Evolutionary conservation across 768 basidiomycete species (phyloP).

Genomic region (Podaxis sp.): DNA sequence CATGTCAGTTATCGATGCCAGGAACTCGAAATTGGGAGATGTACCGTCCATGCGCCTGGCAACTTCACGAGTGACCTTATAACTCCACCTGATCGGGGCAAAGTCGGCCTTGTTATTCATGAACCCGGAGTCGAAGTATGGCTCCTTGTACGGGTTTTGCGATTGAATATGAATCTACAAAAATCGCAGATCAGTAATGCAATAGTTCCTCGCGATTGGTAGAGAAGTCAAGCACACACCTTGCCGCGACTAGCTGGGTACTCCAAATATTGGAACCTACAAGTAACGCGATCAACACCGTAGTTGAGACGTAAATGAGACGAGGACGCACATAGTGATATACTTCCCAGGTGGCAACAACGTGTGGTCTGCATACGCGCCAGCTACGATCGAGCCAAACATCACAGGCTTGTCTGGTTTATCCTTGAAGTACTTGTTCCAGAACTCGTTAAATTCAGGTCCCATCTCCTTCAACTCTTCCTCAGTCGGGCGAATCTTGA

Average conservation of each 20-base stretch:
- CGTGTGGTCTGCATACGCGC: conserved; percentile 69
- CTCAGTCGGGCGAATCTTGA: conserved; percentile 73
- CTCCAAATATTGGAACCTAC: conserved; percentile 71
- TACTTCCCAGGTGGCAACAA: conserved; percentile 72
- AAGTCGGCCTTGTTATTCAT: conserved; percentile 80
- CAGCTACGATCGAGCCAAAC: conserved; percentile 60
- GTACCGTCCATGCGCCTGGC: conserved; percentile 71
- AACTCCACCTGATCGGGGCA: conserved; percentile 74
- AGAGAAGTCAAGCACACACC: conserved; percentile 30
- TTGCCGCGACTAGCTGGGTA: conserved; percentile 75
- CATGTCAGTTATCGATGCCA: not conserved
- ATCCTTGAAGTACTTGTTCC: conserved; percentile 74
- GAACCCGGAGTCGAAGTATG: conserved; percentile 73
- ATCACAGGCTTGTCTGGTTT: conserved; percentile 80
- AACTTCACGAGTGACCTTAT: conserved; percentile 74
- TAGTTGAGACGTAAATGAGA: not conserved
- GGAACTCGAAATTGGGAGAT: conserved; percentile 12
- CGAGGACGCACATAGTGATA: conserved; percentile 54
- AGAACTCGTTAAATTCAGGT: conserved; percentile 71
- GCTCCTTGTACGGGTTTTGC: conserved; percentile 59
- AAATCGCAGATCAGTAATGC: no score
- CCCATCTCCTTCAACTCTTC: conserved; percentile 76
- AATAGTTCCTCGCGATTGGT: not conserved
- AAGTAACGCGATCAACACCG: not conserved
- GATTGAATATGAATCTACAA: conserved; percentile 61